Evolutionary conservation across 768 basidiomycete species (phyloP).

Genomic region (Tephrocybe rancida): DNA sequence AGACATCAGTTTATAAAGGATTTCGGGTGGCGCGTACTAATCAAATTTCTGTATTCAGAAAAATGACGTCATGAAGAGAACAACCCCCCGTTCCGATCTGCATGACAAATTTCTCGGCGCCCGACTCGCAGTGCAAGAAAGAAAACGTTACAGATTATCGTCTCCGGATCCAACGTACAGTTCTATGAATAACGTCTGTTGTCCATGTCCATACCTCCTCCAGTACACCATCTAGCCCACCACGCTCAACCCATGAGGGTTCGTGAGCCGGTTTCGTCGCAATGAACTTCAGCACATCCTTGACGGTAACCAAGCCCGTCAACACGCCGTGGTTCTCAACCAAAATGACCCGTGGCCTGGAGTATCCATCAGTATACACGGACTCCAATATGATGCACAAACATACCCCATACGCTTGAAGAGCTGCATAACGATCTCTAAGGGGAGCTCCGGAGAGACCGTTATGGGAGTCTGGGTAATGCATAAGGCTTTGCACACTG

Average conservation of each 20-base stretch:
- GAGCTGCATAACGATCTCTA: slow-evolving; percentile 97
- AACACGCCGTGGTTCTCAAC: slow-evolving; percentile 86
- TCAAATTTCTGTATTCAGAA: neutral
- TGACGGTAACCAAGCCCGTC: slow-evolving; percentile 89
- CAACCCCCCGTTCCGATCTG: neutral
- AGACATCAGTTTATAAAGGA: slow-evolving; percentile 10
- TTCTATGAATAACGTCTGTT: slow-evolving; percentile 35
- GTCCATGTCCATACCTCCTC: slow-evolving; percentile 65
- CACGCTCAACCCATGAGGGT: slow-evolving; percentile 62
- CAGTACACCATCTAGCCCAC: slow-evolving; percentile 64
- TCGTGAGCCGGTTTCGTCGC: slow-evolving; percentile 53
- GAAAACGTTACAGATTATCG: slow-evolving; percentile 25
- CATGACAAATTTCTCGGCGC: neutral
- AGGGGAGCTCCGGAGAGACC: slow-evolving; percentile 86
- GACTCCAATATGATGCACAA: slow-evolving; percentile 3
- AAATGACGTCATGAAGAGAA: slow-evolving; percentile 7
- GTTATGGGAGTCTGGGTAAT: slow-evolving; percentile 85
- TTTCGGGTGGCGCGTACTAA: slow-evolving; percentile 8
- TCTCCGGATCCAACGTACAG: slow-evolving; percentile 39
- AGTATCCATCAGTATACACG: slow-evolving; percentile 5
- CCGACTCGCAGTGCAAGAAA: neutral
- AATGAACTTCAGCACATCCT: slow-evolving; percentile 92
- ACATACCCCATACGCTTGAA: slow-evolving; percentile 98
- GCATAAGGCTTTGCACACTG: neutral
- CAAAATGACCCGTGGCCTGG: slow-evolving; percentile 92